These are phyloP conservation scores for Letharia lupina DNA, from an alignment of 495 filamentous ascomycete species.

Conservation along the genomic window DNA sequence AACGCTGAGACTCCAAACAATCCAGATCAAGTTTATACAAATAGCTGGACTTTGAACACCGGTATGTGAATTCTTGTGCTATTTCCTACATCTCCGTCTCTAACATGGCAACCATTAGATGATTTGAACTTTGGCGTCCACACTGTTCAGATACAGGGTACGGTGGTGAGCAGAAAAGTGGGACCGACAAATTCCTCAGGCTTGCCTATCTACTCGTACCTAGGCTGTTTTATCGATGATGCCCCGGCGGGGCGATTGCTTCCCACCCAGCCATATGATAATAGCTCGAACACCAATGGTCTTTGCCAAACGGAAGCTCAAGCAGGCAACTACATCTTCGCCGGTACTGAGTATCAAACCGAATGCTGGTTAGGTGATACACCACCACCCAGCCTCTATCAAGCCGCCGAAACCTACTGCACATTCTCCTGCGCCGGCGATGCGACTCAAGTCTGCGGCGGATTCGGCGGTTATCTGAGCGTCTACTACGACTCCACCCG, in stretches of 20 bases:
- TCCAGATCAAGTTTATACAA: background rate
- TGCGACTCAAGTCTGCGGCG: background rate
- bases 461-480: background rate
- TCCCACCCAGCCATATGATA: background rate
- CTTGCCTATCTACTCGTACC: slow-evolving; percentile 26
- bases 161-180: slow-evolving; percentile 23
- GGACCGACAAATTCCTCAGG: slow-evolving; percentile 29
- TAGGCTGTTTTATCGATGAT: slow-evolving; percentile 32
- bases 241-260: slow-evolving; percentile 16
- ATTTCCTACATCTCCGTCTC: background rate
- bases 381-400: background rate
- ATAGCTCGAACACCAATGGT: background rate
- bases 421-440: background rate
- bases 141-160: slow-evolving; percentile 30
- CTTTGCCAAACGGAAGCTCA: background rate
- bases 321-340: background rate
- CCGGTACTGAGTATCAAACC: background rate
- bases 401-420: background rate
- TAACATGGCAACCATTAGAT: background rate
- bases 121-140: slow-evolving; percentile 21
- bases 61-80: background rate
- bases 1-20: background rate
- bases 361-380: background rate
- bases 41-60: background rate
- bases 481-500: background rate